Evolutionary conservation across 495 filamentous ascomycete genomes (phyloP).

Genomic region (Tuber umbilicatum): DNA sequence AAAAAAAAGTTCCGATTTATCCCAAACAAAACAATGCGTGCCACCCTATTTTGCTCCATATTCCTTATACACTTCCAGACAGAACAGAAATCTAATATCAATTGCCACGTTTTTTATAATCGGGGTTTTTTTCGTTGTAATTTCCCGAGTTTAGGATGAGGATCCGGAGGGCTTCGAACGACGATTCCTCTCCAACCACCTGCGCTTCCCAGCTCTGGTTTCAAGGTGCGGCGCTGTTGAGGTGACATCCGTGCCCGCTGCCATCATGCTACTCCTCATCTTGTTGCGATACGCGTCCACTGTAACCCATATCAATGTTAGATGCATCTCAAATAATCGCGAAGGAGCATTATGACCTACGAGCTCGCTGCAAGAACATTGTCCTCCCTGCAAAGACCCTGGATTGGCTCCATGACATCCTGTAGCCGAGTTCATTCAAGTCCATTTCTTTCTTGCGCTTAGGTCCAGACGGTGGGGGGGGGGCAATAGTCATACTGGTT

Average conservation of each 20-base stretch:
- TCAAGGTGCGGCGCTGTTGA: slow-evolving; percentile 77
- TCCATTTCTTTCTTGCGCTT: slow-evolving; percentile 70
- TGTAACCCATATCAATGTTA: slow-evolving; percentile 42
- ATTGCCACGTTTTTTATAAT: slow-evolving; percentile 35
- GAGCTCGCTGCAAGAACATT: slow-evolving; percentile 83
- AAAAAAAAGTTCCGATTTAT: slow-evolving; percentile 34
- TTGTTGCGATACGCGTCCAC: slow-evolving; percentile 95
- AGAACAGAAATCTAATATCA: slow-evolving; percentile 39
- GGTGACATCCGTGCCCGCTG: slow-evolving; percentile 61
- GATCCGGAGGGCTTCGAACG: slow-evolving; percentile 32
- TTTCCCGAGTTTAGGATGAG: slow-evolving; percentile 21
- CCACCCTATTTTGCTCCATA: slow-evolving; percentile 10
- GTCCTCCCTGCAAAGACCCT: slow-evolving; percentile 75
- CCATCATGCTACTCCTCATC: slow-evolving; percentile 72
- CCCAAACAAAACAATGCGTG: slow-evolving; percentile 28
- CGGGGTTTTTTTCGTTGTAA: slow-evolving; percentile 17
- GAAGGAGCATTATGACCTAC: slow-evolving; percentile 54
- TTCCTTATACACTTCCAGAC: slow-evolving; percentile 35
- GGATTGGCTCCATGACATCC: slow-evolving; percentile 92
- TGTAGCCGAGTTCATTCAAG: slow-evolving; percentile 85
- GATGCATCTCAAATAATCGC: neutral
- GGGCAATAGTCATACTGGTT: slow-evolving; percentile 58
- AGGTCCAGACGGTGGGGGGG: slow-evolving; percentile 62
- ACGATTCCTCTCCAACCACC: slow-evolving; percentile 60
- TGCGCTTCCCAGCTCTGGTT: slow-evolving; percentile 78